Conservation (phyloP, 208 protist species). For the Endotrypanum monterogeii region DNA sequence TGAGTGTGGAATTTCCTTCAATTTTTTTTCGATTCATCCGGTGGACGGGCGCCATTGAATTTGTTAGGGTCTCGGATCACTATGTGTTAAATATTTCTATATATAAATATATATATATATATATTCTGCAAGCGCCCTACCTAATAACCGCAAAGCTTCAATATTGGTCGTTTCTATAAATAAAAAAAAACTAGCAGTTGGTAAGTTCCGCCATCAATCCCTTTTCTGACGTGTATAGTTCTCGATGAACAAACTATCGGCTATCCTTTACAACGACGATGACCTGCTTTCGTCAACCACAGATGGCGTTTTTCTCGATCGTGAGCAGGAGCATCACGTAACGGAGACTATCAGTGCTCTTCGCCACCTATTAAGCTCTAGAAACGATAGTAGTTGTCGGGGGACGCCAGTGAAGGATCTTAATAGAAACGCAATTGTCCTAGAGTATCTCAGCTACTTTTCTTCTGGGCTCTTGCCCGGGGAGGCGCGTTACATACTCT, state of each 20-base stretch:
- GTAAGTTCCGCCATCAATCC: neutral
- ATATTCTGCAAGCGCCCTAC: neutral
- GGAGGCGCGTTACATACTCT: slow-evolving; percentile 37
- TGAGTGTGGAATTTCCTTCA: too few species aligned
- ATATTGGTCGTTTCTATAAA: too few species aligned
- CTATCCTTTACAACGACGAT: slow-evolving; percentile 2
- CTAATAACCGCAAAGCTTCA: too few species aligned
- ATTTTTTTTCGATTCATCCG: too few species aligned
- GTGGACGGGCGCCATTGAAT: too few species aligned
- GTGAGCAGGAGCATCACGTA: slow-evolving; percentile 6
- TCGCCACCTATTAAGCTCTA: neutral
- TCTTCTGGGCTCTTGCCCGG: slow-evolving; percentile 27
- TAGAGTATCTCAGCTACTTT: slow-evolving; percentile 33
- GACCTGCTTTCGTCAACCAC: slow-evolving; percentile 15
- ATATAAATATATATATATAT: neutral
- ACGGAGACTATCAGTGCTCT: slow-evolving; percentile 18
- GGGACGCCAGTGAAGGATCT: neutral
- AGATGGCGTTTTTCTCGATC: slow-evolving; percentile 16
- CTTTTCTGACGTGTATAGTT: neutral
- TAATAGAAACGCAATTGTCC: neutral
- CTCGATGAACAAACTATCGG: neutral
- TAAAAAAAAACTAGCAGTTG: too few species aligned
- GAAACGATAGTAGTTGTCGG: neutral
- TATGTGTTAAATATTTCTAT: neutral
- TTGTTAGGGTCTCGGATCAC: too few species aligned